Conservation (phyloP, 208 protist species). For the Spongospora subterranea region DNA sequence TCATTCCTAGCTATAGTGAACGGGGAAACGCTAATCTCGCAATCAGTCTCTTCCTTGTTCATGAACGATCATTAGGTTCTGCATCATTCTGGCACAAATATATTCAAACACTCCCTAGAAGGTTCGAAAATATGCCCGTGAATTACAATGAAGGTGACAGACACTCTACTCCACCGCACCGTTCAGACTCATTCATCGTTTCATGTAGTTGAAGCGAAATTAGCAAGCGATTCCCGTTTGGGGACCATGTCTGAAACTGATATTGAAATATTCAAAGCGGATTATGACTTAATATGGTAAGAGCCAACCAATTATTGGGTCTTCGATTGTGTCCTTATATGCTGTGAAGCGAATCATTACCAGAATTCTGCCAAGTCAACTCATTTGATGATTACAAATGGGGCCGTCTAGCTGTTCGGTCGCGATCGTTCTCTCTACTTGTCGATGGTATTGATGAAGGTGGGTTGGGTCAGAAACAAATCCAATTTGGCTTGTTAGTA, state of each 20-base stretch:
- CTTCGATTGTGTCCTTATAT: background rate
- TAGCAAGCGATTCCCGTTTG: background rate
- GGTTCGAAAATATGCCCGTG: background rate
- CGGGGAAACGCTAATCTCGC: background rate
- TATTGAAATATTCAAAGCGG: background rate
- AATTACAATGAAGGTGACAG: background rate
- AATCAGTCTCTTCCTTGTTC: background rate
- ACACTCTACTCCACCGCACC: background rate
- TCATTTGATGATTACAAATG: constrained; percentile 8
- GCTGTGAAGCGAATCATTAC: background rate
- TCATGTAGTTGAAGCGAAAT: background rate
- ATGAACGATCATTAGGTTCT: background rate
- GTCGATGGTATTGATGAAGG: background rate
- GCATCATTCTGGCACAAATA: background rate
- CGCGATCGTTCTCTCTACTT: background rate
- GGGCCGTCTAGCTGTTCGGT: background rate
- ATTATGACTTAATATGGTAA: background rate
- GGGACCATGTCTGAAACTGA: background rate
- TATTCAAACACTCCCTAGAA: background rate
- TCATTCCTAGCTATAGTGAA: background rate
- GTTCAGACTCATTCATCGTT: background rate
- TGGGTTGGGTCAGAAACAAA: background rate
- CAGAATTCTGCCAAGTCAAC: background rate
- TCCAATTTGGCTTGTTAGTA: background rate
- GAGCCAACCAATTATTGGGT: background rate